Base-by-base conservation (phyloP, 1,284 basidiomycete species). In the Xanthoconium separans region DNA sequence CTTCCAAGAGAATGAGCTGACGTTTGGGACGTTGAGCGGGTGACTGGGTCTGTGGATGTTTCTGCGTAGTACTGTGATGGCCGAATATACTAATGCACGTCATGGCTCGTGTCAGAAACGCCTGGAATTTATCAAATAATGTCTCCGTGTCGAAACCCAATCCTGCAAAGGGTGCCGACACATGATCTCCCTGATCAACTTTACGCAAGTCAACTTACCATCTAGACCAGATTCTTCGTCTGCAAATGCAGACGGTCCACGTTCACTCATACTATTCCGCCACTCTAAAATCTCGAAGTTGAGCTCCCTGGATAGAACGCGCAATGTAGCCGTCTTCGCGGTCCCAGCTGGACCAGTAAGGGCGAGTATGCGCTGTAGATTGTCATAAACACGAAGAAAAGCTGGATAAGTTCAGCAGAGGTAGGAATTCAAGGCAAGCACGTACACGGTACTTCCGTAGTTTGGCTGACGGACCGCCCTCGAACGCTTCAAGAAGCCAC, bases 341-440 rank as follows among this genome's bases (percentile, higher is more conserved):
- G 87, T 84, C 1, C 96, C 97, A 9, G 95, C 88, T 0, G 93
- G 93, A 2, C 97, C 96, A 2, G 91, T 91, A 9, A 99, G 74
- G 0, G 85, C 84, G 2, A 98, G 80, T 22, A 99, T 83, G 37
- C 92, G 81, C 93, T 95, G 58, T 11, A 41, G 18, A 18, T 30
- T 22, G 44, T 20, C 8, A 16, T 8, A 5, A n/a, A 41, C 20
- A 31, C n/a, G 24, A 45, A 40, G 51, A 49, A n/a, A 42, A 49
- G 6, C 6, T 16, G 50, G 39, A 16, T 43, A 40, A 27, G 44
- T 43, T 52, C 7, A 49, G 42, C 5, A 20, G 44, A 9, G 29
- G 22, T 16, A 12, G 12, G 8, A 15, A 20, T 30, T 1, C 18
- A 37, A 12, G 18, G 5, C 12, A 46, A 34, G 46, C 20, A 58